These are phyloP conservation scores for Stachybotrys chartarum DNA, from an alignment of 2,329 filamentous ascomycete species.

Conservation along the genomic window DNA sequence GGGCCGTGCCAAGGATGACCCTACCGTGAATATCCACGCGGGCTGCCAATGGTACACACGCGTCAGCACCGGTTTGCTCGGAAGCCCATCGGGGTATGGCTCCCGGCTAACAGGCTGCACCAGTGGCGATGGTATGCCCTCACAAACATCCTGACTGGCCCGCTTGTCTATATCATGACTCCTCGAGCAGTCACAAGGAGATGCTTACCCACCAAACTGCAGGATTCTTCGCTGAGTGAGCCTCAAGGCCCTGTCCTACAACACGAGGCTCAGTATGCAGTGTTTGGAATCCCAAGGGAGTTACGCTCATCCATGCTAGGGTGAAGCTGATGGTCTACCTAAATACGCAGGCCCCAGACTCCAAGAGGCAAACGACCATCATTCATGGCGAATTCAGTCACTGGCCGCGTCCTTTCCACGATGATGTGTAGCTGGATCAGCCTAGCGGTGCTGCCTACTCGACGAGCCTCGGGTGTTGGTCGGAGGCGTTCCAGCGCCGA, in stretches of 20 bases:
- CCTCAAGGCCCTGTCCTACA: no score
- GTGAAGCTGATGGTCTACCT: neutral
- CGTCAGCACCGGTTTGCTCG: no score
- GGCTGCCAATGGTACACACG: no score
- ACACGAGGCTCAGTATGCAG: no score
- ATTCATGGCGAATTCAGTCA: neutral
- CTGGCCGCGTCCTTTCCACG: neutral
- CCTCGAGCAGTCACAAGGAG: neutral
- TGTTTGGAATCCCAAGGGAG: neutral
- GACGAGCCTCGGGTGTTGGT: neutral
- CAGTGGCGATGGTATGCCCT: neutral
- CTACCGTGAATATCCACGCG: no score
- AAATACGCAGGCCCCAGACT: neutral
- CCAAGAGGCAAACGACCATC: neutral
- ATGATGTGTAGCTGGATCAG: neutral
- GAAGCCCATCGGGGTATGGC: no score
- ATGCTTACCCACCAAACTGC: no score
- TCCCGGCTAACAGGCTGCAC: no score
- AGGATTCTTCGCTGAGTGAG: no score
- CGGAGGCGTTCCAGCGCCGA: neutral
- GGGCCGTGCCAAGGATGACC: no score
- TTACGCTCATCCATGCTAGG: neutral
- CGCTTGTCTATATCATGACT: neutral
- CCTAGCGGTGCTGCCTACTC: neutral
- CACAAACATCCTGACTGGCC: neutral